A percentile compares a stretch with the other conserved stretches of the same genome.
These are phyloP conservation scores for Aspergillus viridinutans DNA, from an alignment of 2,329 filamentous ascomycete genomes.

Conservation along the genomic window DNA sequence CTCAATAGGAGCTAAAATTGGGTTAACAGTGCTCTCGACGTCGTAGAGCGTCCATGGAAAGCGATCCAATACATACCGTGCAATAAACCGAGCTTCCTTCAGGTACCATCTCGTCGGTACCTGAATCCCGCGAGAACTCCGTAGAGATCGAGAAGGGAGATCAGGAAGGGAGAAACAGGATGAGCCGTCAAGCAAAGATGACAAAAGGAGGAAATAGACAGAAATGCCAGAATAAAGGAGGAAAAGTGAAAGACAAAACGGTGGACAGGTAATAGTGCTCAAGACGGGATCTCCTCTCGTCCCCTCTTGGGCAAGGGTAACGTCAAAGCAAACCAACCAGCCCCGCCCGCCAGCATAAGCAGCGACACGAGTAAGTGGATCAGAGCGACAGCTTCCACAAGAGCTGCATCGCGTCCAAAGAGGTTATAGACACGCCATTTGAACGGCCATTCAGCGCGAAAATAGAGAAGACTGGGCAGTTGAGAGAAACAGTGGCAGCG, in stretches of 20 bases:
- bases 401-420: conserved; percentile 11
- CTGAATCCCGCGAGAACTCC: background rate
- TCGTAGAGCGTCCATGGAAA: conserved; percentile 7
- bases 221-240: background rate
- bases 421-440: background rate
- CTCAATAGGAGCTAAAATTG: conserved; percentile 73
- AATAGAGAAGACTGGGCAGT: background rate
- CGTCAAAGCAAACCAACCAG: conserved; percentile 12
- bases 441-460: background rate
- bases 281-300: background rate
- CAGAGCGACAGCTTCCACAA: conserved; percentile 17
- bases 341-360: conserved; percentile 16
- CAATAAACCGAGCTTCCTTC: conserved; percentile 59
- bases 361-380: conserved; percentile 8
- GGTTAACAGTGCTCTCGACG: conserved; percentile 4
- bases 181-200: background rate
- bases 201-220: background rate
- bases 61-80: conserved; percentile 48
- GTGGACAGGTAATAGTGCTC: background rate
- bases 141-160: background rate
- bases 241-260: conserved; percentile 3
- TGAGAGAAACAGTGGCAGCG: background rate
- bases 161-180: background rate
- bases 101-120: conserved; percentile 35
- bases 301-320: conserved; percentile 9